phyloP scores from a whole-genome alignment of 495 filamentous ascomycete species.

The Tuber indicum region DNA sequence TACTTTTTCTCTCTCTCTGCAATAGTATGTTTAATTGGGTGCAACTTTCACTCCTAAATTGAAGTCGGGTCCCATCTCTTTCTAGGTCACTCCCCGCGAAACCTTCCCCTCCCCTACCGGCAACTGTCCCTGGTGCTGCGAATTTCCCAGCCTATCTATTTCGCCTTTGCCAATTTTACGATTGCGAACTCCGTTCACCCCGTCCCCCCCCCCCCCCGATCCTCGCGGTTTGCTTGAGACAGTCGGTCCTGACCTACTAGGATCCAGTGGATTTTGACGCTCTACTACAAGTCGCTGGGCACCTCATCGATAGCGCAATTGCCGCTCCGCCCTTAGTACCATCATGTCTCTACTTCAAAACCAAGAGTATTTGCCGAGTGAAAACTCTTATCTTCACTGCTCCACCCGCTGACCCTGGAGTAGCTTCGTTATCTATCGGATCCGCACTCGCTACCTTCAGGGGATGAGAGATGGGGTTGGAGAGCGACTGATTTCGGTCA shows the following conservation, averaged over 20 bases:
- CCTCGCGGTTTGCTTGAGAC: neutral
- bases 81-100: neutral
- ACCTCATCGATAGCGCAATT: neutral
- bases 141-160: neutral
- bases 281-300: neutral
- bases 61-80: neutral
- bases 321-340: neutral
- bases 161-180: neutral
- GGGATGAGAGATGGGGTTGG: slow-evolving; percentile 91
- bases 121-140: neutral
- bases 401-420: slow-evolving; percentile 29
- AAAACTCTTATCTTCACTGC: neutral
- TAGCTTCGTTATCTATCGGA: slow-evolving; percentile 87
- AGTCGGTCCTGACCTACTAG: neutral
- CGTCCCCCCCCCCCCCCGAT: neutral
- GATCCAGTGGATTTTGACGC: neutral
- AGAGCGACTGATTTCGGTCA: slow-evolving; percentile 87
- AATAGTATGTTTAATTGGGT: neutral
- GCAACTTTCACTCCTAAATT: neutral
- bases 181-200: neutral
- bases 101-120: neutral
- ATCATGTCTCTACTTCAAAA: slow-evolving; percentile 90
- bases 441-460: slow-evolving; percentile 84
- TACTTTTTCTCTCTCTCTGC: neutral
- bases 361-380: slow-evolving; percentile 67